A percentile compares a stretch with the other conserved stretches of the same genome.
Conservation (phyloP, 768 basidiomycete genomes). For the Termitomyces sp. region DNA sequence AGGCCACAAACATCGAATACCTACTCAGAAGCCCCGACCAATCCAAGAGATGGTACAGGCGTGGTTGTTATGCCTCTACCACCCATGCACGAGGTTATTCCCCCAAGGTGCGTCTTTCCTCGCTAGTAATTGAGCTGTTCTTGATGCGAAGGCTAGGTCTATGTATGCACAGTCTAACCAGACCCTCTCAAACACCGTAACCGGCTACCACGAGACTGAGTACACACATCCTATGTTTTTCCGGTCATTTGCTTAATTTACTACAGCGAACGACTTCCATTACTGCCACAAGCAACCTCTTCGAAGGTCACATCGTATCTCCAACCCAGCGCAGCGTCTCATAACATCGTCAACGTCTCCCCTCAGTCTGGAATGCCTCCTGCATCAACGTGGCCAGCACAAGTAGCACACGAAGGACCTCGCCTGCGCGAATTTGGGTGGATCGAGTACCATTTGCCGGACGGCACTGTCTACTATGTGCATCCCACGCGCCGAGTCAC, state of each 20-base stretch:
- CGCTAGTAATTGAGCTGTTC: not conserved
- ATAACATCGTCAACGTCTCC: slow-evolving; percentile 16
- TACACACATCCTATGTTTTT: slow-evolving; percentile 13
- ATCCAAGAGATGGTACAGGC: slow-evolving; percentile 19
- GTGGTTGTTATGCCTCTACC: slow-evolving; percentile 38
- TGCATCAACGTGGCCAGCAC: slow-evolving; percentile 14
- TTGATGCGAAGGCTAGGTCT: slow-evolving; percentile 11
- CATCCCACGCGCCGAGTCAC: slow-evolving; percentile 55
- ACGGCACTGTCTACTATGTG: slow-evolving; percentile 63
- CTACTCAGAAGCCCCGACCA: slow-evolving; percentile 14
- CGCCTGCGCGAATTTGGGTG: slow-evolving; percentile 58
- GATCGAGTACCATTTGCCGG: slow-evolving; percentile 73
- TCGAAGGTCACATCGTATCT: slow-evolving; percentile 22
- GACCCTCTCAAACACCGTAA: slow-evolving; percentile 10
- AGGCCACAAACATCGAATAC: slow-evolving; percentile 15
- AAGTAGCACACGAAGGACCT: slow-evolving; percentile 18
- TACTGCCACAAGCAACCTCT: slow-evolving; percentile 34
- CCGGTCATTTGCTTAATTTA: not conserved
- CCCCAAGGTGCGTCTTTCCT: slow-evolving; percentile 18
- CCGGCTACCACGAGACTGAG: slow-evolving; percentile 20
- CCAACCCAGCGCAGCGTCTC: slow-evolving; percentile 14
- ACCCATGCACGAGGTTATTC: slow-evolving; percentile 32
- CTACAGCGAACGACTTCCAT: slow-evolving; percentile 47
- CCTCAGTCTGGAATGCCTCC: slow-evolving; percentile 17
- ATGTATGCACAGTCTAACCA: slow-evolving; percentile 17